phyloP scores from a whole-genome alignment of 2,329 filamentous ascomycete species.

The Aspergillus nomiae region DNA sequence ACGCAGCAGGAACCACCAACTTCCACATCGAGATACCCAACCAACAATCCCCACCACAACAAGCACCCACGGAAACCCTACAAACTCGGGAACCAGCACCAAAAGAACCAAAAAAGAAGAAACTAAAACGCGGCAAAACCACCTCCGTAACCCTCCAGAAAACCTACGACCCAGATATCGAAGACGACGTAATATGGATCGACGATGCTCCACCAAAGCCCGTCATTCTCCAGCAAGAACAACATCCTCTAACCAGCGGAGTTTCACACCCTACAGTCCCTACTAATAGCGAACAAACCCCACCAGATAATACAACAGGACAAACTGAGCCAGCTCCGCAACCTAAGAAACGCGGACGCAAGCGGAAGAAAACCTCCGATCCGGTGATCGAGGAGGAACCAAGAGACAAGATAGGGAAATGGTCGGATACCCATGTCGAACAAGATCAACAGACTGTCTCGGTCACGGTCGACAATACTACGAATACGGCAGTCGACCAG shows the following conservation, averaged over 20 bases:
- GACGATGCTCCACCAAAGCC: slow-evolving; percentile 28
- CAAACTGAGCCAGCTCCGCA: slow-evolving; percentile 14
- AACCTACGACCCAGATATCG: slow-evolving; percentile 31
- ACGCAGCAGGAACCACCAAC: not conserved
- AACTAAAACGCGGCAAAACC: slow-evolving; percentile 48
- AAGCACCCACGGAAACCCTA: not conserved
- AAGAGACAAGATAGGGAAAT: slow-evolving; percentile 13
- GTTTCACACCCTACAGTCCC: not conserved
- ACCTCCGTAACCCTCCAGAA: slow-evolving; percentile 37
- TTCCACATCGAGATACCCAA: not conserved
- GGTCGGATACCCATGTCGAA: not conserved
- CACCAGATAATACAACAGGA: not conserved
- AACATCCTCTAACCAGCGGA: not conserved
- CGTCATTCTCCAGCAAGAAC: slow-evolving; percentile 3
- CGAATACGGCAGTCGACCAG: not conserved
- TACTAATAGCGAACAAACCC: not conserved
- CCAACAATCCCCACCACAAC: not conserved
- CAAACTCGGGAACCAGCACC: not conserved
- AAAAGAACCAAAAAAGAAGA: slow-evolving; percentile 44
- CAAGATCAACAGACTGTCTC: not conserved
- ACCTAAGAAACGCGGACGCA: slow-evolving; percentile 47
- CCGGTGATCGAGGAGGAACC: slow-evolving; percentile 19
- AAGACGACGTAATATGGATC: slow-evolving; percentile 47
- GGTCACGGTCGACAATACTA: not conserved
- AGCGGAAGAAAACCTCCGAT: slow-evolving; percentile 41